phyloP scores from a whole-genome alignment of 192 early-diverging fungal species.

The Podila horticola region DNA sequence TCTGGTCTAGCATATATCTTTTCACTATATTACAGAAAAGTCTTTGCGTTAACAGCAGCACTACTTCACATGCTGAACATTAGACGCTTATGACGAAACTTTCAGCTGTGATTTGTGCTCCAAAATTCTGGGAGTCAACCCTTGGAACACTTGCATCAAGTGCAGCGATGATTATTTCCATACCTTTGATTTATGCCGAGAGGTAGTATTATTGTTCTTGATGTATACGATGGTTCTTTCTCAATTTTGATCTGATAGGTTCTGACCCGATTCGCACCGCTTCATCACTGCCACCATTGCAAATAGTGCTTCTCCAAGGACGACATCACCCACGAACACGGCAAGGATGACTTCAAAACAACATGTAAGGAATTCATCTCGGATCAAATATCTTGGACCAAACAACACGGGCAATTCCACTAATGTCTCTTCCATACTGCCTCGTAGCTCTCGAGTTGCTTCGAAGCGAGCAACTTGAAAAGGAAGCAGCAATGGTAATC shows the following conservation, averaged over 20 bases:
- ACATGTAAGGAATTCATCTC: conserved; percentile 55
- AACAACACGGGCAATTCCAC: neutral
- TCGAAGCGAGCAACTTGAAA: conserved; percentile 34
- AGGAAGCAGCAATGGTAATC: conserved; percentile 19
- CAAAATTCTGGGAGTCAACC: conserved; percentile 63
- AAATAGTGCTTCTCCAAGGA: conserved; percentile 61
- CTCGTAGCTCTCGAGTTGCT: conserved; percentile 30
- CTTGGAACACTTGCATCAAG: conserved; percentile 71
- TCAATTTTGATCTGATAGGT: neutral
- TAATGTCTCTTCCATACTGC: neutral
- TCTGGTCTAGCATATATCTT: neutral
- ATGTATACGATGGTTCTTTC: neutral
- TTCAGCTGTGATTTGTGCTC: conserved; percentile 78
- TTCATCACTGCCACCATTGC: conserved; percentile 3
- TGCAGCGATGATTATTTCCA: conserved; percentile 74
- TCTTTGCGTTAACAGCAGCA: neutral
- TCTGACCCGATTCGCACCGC: no score
- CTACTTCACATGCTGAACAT: neutral
- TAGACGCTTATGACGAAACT: conserved; percentile 72
- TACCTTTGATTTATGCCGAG: conserved; percentile 75
- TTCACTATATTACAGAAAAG: neutral
- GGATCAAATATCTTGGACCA: neutral
- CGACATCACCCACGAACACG: conserved; percentile 60
- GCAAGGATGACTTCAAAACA: conserved; percentile 62
- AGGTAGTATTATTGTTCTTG: conserved; percentile 41